phyloP scores from a whole-genome alignment of 306 rosid species.

The Lathyrus oleraceus region DNA sequence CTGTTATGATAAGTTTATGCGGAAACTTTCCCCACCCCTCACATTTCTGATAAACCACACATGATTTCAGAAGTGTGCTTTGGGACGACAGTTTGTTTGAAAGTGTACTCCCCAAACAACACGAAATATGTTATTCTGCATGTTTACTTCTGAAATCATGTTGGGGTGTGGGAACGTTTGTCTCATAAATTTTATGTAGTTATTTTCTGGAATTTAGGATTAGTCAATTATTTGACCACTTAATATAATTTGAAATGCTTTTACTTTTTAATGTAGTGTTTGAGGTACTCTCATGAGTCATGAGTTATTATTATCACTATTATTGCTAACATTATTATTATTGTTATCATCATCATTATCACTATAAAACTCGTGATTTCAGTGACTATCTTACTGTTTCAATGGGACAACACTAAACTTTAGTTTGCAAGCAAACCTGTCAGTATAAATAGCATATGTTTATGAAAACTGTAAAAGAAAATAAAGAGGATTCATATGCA shows the following conservation, averaged over 20 bases:
- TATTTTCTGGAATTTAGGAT: conserved; percentile 21
- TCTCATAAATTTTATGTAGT: background rate
- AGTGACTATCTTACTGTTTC: conserved; percentile 21
- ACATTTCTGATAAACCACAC: background rate
- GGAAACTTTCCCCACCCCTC: background rate
- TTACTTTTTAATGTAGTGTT: background rate
- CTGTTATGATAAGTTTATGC: background rate
- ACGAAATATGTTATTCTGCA: background rate
- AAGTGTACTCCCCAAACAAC: background rate
- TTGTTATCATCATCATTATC: conserved; percentile 6
- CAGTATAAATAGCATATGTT: conserved; percentile 5
- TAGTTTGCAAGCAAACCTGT: conserved; percentile 31
- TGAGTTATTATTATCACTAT: conserved; percentile 6
- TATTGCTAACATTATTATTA: background rate
- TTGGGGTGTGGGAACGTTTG: background rate
- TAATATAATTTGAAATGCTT: conserved; percentile 21
- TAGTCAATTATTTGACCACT: conserved; percentile 1
- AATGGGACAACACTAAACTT: background rate
- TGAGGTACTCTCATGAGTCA: background rate
- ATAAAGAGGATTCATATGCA: conserved; percentile 24
- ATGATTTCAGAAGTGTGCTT: background rate
- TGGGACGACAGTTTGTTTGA: background rate
- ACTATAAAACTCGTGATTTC: background rate
- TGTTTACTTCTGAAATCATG: background rate
- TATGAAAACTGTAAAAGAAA: conserved; percentile 20